These are phyloP conservation scores for Aspergillus amoenus DNA, from an alignment of 2,329 filamentous ascomycete species.

Conservation along the genomic window DNA sequence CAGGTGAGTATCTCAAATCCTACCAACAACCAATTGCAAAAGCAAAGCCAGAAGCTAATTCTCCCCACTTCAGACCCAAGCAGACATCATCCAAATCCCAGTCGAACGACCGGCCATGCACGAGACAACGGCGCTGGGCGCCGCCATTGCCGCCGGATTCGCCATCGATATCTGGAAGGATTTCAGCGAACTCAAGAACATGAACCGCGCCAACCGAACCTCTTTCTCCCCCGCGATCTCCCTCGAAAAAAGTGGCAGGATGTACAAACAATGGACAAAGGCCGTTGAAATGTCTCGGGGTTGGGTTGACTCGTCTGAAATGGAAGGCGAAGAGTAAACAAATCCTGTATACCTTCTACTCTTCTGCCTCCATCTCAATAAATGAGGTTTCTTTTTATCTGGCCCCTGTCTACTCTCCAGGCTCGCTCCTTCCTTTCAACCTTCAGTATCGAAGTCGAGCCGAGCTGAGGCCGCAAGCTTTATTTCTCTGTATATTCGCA, in stretches of 20 bases:
- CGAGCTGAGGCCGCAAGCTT: not conserved
- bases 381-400: not conserved
- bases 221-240: conserved; percentile 68
- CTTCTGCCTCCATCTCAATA: not conserved
- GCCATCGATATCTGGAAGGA: conserved; percentile 76
- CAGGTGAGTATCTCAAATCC: conserved; percentile 50
- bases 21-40: conserved; percentile 9
- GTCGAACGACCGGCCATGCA: conserved; percentile 85
- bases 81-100: conserved; percentile 79
- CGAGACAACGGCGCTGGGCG: conserved; percentile 84
- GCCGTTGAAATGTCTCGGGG: conserved; percentile 78
- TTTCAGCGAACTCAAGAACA: conserved; percentile 69
- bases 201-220: conserved; percentile 69
- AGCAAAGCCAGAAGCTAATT: not conserved
- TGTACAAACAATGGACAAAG: conserved; percentile 72
- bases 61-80: conserved; percentile 63
- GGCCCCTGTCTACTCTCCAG: not conserved
- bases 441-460: not conserved
- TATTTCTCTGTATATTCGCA: conserved; percentile 7
- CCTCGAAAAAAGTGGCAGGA: conserved; percentile 56
- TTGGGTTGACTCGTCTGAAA: conserved; percentile 51
- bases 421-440: not conserved
- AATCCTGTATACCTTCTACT: not conserved
- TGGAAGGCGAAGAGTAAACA: conserved; percentile 21
- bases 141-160: conserved; percentile 85